phyloP scores from a whole-genome alignment of 192 early-diverging fungal genomes.

The Chytriomyces sp. region DNA sequence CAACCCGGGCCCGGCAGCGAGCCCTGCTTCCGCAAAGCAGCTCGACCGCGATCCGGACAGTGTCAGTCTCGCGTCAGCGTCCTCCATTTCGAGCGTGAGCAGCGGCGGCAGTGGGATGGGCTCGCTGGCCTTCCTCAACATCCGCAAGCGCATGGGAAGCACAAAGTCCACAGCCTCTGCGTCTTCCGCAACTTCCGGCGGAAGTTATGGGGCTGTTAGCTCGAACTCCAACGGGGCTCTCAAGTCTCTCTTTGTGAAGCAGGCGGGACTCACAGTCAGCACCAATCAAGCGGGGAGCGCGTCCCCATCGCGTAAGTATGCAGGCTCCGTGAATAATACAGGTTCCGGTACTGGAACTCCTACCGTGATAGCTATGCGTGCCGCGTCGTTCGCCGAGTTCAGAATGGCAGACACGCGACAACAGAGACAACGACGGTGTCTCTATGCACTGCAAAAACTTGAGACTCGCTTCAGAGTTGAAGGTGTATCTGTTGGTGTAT shows the following conservation, averaged over 20 bases:
- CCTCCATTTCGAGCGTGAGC: background rate
- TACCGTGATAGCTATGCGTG: too few relatives aligned
- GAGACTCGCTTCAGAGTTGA: slow-evolving; percentile 22
- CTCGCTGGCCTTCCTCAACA: background rate
- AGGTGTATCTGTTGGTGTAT: slow-evolving; percentile 6
- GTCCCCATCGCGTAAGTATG: too few relatives aligned
- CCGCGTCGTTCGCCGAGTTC: slow-evolving; percentile 48
- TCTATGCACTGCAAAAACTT: slow-evolving; percentile 40
- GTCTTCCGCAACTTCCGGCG: too few relatives aligned
- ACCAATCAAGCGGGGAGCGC: too few relatives aligned
- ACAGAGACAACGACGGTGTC: slow-evolving; percentile 37
- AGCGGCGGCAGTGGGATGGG: background rate
- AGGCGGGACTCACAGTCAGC: too few relatives aligned
- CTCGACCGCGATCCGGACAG: background rate
- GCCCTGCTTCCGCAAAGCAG: background rate
- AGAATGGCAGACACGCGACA: slow-evolving; percentile 35
- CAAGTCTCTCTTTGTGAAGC: too few relatives aligned
- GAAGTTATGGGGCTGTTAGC: too few relatives aligned
- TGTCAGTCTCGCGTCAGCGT: background rate
- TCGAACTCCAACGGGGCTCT: too few relatives aligned
- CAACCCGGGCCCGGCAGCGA: too few relatives aligned
- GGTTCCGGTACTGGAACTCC: too few relatives aligned
- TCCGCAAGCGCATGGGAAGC: background rate
- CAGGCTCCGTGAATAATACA: too few relatives aligned
- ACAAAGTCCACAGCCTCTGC: too few relatives aligned